Conservation (phyloP, 208 protist species). For the Porcisia deanei region DNA sequence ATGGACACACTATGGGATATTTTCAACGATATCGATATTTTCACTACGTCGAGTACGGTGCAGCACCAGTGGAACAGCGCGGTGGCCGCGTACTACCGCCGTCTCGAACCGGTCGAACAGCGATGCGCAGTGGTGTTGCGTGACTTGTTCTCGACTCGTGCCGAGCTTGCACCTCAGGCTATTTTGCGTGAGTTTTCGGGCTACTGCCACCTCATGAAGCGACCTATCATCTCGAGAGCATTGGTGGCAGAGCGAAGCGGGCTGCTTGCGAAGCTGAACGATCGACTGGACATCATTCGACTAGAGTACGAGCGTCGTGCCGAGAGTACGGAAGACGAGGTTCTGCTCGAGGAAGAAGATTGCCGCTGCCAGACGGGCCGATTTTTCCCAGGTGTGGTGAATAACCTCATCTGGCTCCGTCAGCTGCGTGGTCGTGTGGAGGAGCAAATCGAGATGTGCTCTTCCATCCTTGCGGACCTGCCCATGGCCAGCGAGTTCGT, state of each 20-base stretch:
- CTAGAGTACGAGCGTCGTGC: slow-evolving; percentile 88
- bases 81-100: slow-evolving; percentile 74
- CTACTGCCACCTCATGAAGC: slow-evolving; percentile 84
- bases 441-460: slow-evolving; percentile 81
- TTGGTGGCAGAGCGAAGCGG: slow-evolving; percentile 83
- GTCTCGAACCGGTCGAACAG: slow-evolving; percentile 86
- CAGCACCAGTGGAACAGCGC: slow-evolving; percentile 71
- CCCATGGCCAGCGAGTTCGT: slow-evolving; percentile 68
- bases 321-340: slow-evolving; percentile 74
- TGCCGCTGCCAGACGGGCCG: slow-evolving; percentile 85
- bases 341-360: slow-evolving; percentile 84
- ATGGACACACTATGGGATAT: slow-evolving; percentile 79
- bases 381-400: slow-evolving; percentile 91
- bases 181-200: slow-evolving; percentile 84
- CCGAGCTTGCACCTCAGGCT: slow-evolving; percentile 78
- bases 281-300: slow-evolving; percentile 80
- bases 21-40: slow-evolving; percentile 72
- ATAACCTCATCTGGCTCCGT: slow-evolving; percentile 92
- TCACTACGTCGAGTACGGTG: slow-evolving; percentile 48
- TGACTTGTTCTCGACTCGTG: slow-evolving; percentile 70
- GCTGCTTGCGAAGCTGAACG: slow-evolving; percentile 88
- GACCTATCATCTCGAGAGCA: slow-evolving; percentile 86
- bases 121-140: slow-evolving; percentile 73
- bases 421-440: slow-evolving; percentile 78
- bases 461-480: slow-evolving; percentile 78